Percentiles rank a stretch among this genome's conserved stretches.
Conservation (phyloP, 2,329 filamentous ascomycete species). For the Dactylellina sp. region DNA sequence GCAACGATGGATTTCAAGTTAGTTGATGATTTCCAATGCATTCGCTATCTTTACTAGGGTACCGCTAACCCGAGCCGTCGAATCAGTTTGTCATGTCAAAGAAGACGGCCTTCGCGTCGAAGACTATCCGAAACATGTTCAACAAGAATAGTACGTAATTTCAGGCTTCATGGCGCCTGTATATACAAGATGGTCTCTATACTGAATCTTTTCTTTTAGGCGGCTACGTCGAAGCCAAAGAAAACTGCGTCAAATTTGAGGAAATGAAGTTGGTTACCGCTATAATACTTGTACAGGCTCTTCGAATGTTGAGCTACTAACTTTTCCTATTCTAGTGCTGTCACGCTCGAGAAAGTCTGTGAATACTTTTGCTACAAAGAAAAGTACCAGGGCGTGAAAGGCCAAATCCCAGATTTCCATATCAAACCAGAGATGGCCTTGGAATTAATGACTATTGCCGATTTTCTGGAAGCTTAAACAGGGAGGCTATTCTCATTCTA, state of each 20-base stretch:
- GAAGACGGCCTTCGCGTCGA: slow-evolving; percentile 72
- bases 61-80: neutral
- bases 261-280: slow-evolving; percentile 69
- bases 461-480: slow-evolving; percentile 68
- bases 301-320: neutral
- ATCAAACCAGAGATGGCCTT: slow-evolving; percentile 74
- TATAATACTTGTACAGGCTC: neutral
- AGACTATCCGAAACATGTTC: slow-evolving; percentile 73
- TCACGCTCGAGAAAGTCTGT: slow-evolving; percentile 76
- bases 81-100: slow-evolving; percentile 71
- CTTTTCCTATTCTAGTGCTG: slow-evolving; percentile 65
- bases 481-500: neutral
- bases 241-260: slow-evolving; percentile 71
- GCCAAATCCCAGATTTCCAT: slow-evolving; percentile 74
- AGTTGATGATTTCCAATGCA: neutral
- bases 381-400: slow-evolving; percentile 71
- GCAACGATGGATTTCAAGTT: slow-evolving; percentile 71
- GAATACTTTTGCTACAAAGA: slow-evolving; percentile 78
- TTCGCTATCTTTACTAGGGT: neutral
- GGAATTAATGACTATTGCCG: slow-evolving; percentile 75
- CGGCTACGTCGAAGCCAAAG: slow-evolving; percentile 67
- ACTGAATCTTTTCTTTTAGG: no score
- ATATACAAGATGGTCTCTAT: no score
- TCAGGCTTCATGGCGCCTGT: neutral
- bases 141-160: slow-evolving; percentile 70